Conservation (phyloP, 78 protist genomes). For the Dictyostelium brefeldianum region DNA sequence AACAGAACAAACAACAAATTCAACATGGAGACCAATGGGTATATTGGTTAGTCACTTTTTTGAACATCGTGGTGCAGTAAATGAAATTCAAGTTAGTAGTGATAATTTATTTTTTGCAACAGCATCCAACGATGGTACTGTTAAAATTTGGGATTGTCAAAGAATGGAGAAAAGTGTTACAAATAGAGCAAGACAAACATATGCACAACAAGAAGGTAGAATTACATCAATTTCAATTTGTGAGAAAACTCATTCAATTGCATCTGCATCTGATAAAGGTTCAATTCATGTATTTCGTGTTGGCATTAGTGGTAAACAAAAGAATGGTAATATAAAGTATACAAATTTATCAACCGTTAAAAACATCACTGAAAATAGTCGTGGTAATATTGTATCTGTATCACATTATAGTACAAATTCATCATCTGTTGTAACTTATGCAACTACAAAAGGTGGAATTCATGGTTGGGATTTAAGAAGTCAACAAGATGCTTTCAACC, state of each 20-base stretch:
- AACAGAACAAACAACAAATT: neutral
- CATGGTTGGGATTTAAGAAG: slow-evolving; percentile 84
- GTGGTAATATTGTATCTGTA: slow-evolving; percentile 66
- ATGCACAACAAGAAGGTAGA: slow-evolving; percentile 75
- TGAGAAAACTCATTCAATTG: slow-evolving; percentile 79
- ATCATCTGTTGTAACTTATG: slow-evolving; percentile 73
- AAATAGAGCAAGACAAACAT: slow-evolving; percentile 82
- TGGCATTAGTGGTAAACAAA: slow-evolving; percentile 66
- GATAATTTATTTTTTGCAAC: slow-evolving; percentile 88
- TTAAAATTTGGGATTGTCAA: slow-evolving; percentile 88
- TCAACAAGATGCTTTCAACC: slow-evolving; percentile 69
- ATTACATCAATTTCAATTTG: slow-evolving; percentile 80
- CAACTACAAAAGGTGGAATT: slow-evolving; percentile 80
- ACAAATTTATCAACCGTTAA: slow-evolving; percentile 73
- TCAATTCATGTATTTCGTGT: slow-evolving; percentile 81
- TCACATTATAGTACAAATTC: slow-evolving; percentile 69
- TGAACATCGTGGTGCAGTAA: slow-evolving; percentile 85
- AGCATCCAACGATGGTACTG: slow-evolving; percentile 88
- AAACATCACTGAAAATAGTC: slow-evolving; percentile 10
- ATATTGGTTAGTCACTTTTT: slow-evolving; percentile 83
- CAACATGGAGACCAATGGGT: slow-evolving; percentile 85
- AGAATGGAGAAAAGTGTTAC: slow-evolving; percentile 85
- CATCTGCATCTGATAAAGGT: slow-evolving; percentile 75
- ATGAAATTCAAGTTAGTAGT: slow-evolving; percentile 81
- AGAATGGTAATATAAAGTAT: slow-evolving; percentile 60